phyloP scores from a whole-genome alignment of 192 early-diverging fungal species.

The Mortierella alpina region DNA sequence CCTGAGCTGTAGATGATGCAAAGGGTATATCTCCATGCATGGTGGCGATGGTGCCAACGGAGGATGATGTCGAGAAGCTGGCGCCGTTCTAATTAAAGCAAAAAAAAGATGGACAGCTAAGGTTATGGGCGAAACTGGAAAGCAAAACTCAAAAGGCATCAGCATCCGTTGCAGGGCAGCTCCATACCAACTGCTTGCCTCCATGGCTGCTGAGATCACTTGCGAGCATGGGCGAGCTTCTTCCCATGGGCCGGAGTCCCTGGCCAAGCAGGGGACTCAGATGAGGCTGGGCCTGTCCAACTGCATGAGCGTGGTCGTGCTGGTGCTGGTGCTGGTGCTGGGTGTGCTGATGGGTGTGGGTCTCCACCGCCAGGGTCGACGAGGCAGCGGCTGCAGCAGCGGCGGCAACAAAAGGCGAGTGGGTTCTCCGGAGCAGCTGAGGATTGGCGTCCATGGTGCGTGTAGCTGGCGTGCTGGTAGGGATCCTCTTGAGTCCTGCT shows the following conservation, averaged over 20 bases:
- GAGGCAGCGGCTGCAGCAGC: slow-evolving; percentile 20
- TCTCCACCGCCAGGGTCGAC: slow-evolving; percentile 23
- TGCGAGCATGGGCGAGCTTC: slow-evolving; percentile 7
- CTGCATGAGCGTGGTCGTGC: slow-evolving; percentile 9
- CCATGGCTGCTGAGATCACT: slow-evolving; percentile 1
- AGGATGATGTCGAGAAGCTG: slow-evolving; percentile 8
- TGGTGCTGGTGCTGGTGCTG: slow-evolving; percentile 32
- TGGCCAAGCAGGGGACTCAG: slow-evolving; percentile 5
- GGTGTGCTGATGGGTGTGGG: slow-evolving; percentile 7
- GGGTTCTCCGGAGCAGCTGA: slow-evolving; percentile 40
- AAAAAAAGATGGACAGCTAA: not conserved
- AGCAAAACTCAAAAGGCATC: too few relatives aligned
- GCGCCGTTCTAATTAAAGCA: not conserved
- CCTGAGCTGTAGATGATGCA: slow-evolving; percentile 26
- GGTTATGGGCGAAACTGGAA: too few relatives aligned
- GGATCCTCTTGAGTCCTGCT: not conserved
- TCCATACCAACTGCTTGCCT: slow-evolving; percentile 2
- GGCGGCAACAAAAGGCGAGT: slow-evolving; percentile 41
- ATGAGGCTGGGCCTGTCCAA: slow-evolving; percentile 11
- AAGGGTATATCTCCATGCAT: slow-evolving; percentile 51
- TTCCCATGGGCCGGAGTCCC: slow-evolving; percentile 18
- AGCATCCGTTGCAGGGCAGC: not conserved
- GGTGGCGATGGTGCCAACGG: slow-evolving; percentile 8
- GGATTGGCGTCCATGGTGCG: slow-evolving; percentile 36
- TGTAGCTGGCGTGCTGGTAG: not conserved